Base-by-base conservation (phyloP, 2,329 filamentous ascomycete species). In the Ophiosphaerella herpotricha region DNA sequence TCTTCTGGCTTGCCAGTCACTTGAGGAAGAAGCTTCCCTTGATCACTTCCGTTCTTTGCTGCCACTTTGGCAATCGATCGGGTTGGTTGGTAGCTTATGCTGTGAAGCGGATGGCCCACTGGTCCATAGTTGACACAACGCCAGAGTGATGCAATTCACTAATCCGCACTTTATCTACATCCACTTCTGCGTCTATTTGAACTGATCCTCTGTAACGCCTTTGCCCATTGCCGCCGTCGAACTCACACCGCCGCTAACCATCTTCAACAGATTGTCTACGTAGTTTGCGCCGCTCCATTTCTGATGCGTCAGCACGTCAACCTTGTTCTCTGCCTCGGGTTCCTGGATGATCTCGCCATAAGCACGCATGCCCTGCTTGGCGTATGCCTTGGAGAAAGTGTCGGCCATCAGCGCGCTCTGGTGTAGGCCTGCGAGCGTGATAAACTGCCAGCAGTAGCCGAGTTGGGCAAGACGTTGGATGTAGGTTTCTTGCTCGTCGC, bases 361-460 rank as follows among this genome's bases (percentile, higher is more conserved):
- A 12, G 93, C 94, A 49, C 92, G 86, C 93, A 99, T 99, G 49
- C 93, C 93, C 52, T 88, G 80, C 73, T 85, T 80, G 49, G 88
- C 82, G 74, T 89, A 99, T 41, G 90, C 90, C 71, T 85, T 84
- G 52, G 91, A 86, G 77, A 99, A 99, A 57, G 87, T 85, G 77
- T 97, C 86, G 67, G 87, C 88, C 78, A 96, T 95, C 45, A 99
- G 85, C 33, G 93, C 94, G 4, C 91, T 97, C 55, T 91, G 96
- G 81, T 99, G 94, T 71, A 99, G 83, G 62, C 94, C 94, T 5
- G 93, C 94, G 39, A 99, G 85, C n/a, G 94, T 99, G 80, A 99
- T 99, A 82, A 99, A 99, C 77, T 99, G 94, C 94, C 94, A 99
- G 85, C 91, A 96, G 84, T 99, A 99, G 57, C 94, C 94, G 41